These are phyloP conservation scores for Euphorbia lathyris DNA, from an alignment of 345 rosid genomes.

Conservation along the genomic window DNA sequence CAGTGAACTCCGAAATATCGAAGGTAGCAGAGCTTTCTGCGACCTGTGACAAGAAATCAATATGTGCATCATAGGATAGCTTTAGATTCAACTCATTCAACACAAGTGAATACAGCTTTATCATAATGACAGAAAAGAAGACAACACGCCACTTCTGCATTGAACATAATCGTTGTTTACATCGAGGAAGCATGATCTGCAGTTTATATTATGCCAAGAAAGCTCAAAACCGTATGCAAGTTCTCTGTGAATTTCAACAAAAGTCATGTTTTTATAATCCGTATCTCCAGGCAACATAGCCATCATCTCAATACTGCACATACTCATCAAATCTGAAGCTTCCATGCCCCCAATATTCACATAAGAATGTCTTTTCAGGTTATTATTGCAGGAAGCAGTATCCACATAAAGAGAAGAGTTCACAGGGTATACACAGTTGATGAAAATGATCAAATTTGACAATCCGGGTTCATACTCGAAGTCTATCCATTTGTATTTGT, in stretches of 20 bases:
- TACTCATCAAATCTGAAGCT: not conserved
- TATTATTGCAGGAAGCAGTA: not conserved
- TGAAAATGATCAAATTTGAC: not conserved
- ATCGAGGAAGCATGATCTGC: slow-evolving; percentile 4
- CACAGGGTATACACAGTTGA: not conserved
- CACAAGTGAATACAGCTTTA: not conserved
- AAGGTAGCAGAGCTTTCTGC: not conserved
- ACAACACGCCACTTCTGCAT: not conserved
- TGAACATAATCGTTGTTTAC: not conserved
- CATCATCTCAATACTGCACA: slow-evolving; percentile 3
- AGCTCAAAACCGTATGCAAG: slow-evolving; percentile 11
- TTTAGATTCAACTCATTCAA: not conserved
- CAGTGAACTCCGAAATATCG: not conserved
- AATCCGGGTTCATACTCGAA: not conserved
- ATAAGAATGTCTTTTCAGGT: not conserved
- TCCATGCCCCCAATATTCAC: not conserved
- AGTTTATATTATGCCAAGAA: slow-evolving; percentile 11
- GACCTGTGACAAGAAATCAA: not conserved
- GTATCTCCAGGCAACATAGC: not conserved
- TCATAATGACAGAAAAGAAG: not conserved
- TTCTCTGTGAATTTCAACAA: not conserved
- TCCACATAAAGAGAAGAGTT: slow-evolving; percentile 1
- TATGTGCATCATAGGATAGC: not conserved
- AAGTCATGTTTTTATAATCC: not conserved
- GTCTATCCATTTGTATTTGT: not conserved